phyloP scores from a whole-genome alignment of 2,329 filamentous ascomycete genomes.

The Colletotrichum musae region DNA sequence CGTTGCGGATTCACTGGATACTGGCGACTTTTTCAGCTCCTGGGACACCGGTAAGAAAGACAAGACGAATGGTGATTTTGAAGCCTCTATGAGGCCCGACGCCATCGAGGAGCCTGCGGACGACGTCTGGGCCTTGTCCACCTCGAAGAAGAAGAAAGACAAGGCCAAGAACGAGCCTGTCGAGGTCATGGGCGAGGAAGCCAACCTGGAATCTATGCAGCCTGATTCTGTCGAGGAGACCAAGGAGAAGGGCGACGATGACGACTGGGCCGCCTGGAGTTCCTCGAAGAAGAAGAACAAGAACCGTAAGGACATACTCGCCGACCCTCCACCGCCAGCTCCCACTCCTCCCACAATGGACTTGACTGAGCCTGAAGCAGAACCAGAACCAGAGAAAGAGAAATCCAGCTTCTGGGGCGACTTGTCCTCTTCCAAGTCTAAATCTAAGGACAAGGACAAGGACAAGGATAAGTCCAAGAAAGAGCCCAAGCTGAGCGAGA shows the following conservation, averaged over 20 bases:
- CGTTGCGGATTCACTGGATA: conserved; percentile 51
- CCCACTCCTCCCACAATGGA: conserved; percentile 65
- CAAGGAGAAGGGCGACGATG: conserved; percentile 60
- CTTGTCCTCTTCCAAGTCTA: conserved; percentile 54
- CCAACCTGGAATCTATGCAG: conserved; percentile 62
- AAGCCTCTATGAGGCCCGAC: conserved; percentile 52
- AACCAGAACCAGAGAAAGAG: conserved; percentile 50
- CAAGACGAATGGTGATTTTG: conserved; percentile 47
- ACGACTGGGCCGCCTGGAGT: conserved; percentile 59
- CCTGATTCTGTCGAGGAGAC: conserved; percentile 62
- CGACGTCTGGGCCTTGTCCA: conserved; percentile 54
- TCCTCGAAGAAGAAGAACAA: conserved; percentile 62
- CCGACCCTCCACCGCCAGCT: conserved; percentile 61
- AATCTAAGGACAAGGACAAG: conserved; percentile 60
- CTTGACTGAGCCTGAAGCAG: conserved; percentile 58
- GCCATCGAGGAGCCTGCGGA: conserved; percentile 61
- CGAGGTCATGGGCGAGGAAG: conserved; percentile 60
- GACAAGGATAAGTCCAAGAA: conserved; percentile 60
- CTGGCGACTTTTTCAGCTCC: conserved; percentile 69
- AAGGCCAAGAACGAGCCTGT: conserved; percentile 65
- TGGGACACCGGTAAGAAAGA: conserved; percentile 70
- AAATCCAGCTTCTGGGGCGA: conserved; percentile 52
- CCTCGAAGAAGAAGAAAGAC: conserved; percentile 65
- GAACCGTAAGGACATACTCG: conserved; percentile 54
- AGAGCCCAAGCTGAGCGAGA: conserved; percentile 62